Conservation (phyloP, 176 grass and related monocot genomes). For the Carex cristatella region DNA sequence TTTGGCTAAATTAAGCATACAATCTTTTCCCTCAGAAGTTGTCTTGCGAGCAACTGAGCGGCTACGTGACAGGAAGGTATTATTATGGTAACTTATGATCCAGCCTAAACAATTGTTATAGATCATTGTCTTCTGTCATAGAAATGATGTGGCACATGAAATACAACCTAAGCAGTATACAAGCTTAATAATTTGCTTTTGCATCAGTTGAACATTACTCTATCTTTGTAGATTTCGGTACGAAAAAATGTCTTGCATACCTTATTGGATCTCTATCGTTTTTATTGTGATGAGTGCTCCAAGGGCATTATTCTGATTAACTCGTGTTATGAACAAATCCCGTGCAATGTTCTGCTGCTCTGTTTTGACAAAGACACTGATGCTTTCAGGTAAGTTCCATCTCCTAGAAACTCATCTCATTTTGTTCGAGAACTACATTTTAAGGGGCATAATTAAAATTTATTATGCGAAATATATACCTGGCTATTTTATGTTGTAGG, state of each 20-base stretch:
- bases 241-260: conserved; percentile 77
- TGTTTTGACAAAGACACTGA: conserved; percentile 76
- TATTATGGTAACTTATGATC: background rate
- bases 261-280: conserved; percentile 69
- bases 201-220: conserved; percentile 22
- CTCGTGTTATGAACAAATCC: conserved; percentile 77
- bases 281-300: conserved; percentile 73
- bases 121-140: background rate
- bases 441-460: background rate
- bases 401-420: conserved; percentile 2
- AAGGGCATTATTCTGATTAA: conserved; percentile 49
- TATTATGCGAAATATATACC: conserved; percentile 10
- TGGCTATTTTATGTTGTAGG: conserved; percentile 42
- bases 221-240: conserved; percentile 63
- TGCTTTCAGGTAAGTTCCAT: conserved; percentile 56
- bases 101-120: background rate
- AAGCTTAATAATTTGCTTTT: conserved; percentile 19
- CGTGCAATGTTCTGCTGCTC: conserved; percentile 62
- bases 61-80: conserved; percentile 86
- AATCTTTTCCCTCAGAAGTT: conserved; percentile 58
- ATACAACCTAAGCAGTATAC: background rate
- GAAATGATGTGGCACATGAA: background rate
- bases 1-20: conserved; percentile 70
- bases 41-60: conserved; percentile 50
- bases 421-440: conserved; percentile 8